Percentiles rank a stretch among this genome's conserved stretches.
Conservation (phyloP, 2,329 filamentous ascomycete species). For the Curvularia eragrostidis region DNA sequence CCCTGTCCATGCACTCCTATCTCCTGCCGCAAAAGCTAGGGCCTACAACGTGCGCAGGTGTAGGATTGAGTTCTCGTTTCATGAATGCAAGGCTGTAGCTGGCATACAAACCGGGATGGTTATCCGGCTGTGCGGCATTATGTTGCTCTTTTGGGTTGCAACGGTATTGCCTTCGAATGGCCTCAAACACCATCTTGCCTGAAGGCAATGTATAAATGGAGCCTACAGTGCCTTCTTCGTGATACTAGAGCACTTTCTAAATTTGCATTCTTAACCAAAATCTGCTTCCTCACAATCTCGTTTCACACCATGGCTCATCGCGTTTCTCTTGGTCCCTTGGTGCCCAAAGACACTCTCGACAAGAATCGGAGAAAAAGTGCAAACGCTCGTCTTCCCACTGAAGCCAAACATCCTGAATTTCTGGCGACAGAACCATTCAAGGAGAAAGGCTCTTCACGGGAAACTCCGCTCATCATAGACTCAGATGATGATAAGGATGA, state of each 20-base stretch:
- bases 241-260: neutral
- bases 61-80: neutral
- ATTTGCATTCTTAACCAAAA: too few relatives aligned
- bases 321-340: neutral
- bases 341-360: neutral
- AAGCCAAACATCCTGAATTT: neutral
- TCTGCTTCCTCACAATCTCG: neutral
- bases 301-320: neutral
- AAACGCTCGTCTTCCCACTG: neutral
- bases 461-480: neutral
- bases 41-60: neutral
- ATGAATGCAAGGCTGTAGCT: neutral
- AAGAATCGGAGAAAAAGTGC: neutral
- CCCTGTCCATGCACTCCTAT: neutral
- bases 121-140: neutral
- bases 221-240: neutral
- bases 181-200: neutral
- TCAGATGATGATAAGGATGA: constrained; percentile 1
- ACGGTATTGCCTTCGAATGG: neutral
- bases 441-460: neutral
- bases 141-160: neutral
- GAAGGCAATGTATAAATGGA: neutral
- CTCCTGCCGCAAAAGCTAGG: neutral
- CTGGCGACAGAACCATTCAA: neutral
- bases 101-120: neutral